Percentiles rank a stretch among this genome's conserved stretches.
Evolutionary conservation across 148 eudicot species (phyloP).

Genomic region (Bassia scoparia): DNA sequence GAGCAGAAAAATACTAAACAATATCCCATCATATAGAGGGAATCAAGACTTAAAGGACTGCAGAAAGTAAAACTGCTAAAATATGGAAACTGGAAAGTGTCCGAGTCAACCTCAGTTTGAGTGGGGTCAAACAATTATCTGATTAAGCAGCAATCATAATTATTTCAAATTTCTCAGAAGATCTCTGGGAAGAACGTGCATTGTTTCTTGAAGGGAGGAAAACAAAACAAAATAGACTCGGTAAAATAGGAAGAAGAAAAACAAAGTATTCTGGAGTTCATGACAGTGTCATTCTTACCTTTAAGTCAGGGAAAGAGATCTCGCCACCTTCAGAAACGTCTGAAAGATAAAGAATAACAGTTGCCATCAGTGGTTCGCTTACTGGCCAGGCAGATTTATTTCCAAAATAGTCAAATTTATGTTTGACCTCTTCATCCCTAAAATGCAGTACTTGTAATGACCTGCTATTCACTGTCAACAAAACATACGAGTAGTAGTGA

Average conservation of each 20-base stretch:
- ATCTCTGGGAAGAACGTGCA: not conserved
- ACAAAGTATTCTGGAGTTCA: not conserved
- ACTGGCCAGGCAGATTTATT: constrained; percentile 33
- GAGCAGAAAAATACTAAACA: not conserved
- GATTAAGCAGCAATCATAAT: not conserved
- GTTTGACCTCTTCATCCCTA: constrained; percentile 46
- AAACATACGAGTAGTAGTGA: not conserved
- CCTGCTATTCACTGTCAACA: constrained; percentile 52
- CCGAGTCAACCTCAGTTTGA: not conserved
- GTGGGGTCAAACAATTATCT: not conserved
- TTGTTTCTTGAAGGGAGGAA: not conserved
- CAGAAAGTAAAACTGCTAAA: not conserved
- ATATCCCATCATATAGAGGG: not conserved
- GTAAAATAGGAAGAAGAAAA: too few species aligned
- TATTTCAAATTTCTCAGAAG: not conserved
- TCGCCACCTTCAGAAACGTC: constrained; percentile 68
- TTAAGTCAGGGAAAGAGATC: constrained; percentile 69
- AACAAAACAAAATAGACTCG: not conserved
- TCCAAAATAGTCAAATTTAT: constrained; percentile 47
- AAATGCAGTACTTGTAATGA: constrained; percentile 46
- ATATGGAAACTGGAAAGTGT: not conserved
- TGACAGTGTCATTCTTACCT: constrained; percentile 41
- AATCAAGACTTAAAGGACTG: not conserved
- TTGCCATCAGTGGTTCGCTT: constrained; percentile 66
- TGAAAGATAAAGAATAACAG: constrained; percentile 78